Percentiles rank a stretch among this genome's conserved stretches.
These are phyloP conservation scores for Citrus trifoliata DNA, from an alignment of 345 rosid genomes.

Conservation along the genomic window DNA sequence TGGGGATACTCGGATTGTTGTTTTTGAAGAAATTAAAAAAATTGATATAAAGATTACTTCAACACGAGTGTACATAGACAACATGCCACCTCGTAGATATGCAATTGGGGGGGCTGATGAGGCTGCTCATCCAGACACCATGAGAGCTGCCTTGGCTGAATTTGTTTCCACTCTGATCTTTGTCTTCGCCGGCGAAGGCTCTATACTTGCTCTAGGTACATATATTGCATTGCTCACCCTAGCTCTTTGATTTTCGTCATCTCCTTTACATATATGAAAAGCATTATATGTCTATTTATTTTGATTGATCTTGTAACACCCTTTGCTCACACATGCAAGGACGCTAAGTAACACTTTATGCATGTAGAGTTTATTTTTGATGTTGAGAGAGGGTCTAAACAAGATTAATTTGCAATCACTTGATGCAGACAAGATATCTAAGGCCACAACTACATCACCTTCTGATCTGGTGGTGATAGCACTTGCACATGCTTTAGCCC, in stretches of 20 bases:
- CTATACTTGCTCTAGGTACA: conserved; percentile 62
- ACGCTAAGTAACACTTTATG: background rate
- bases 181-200: conserved; percentile 81
- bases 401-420: no score
- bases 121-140: conserved; percentile 47
- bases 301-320: no score
- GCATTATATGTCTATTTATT: no score
- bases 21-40: background rate
- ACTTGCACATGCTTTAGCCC: conserved; percentile 63
- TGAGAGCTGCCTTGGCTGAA: conserved; percentile 63
- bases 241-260: background rate
- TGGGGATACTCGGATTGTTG: background rate
- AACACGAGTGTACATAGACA: background rate
- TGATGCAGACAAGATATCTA: conserved; percentile 47
- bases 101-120: conserved; percentile 44
- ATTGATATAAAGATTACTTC: background rate
- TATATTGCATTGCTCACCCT: background rate
- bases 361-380: no score
- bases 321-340: background rate
- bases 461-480: conserved; percentile 49
- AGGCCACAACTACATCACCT: conserved; percentile 32
- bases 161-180: conserved; percentile 67
- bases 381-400: no score
- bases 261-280: background rate
- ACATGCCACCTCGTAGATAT: conserved; percentile 39